These are phyloP conservation scores for Imleria badia DNA, from an alignment of 768 basidiomycete genomes.

Conservation along the genomic window DNA sequence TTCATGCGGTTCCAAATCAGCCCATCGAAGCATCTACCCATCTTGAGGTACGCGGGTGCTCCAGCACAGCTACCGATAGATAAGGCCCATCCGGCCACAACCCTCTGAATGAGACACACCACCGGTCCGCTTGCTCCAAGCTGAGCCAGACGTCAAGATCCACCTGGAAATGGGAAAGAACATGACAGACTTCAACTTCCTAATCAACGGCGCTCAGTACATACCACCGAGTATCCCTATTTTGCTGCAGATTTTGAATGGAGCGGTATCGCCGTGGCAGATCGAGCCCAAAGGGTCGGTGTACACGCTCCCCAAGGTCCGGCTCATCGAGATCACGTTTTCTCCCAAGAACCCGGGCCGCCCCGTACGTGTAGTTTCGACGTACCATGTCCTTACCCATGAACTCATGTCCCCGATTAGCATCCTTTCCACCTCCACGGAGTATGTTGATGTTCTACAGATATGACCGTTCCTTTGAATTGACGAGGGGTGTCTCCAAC, in stretches of 20 bases:
- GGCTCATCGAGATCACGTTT: constrained; percentile 16
- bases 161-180: no score
- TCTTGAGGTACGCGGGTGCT: constrained; percentile 4
- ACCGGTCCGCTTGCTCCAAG: no score
- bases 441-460: constrained; percentile 3
- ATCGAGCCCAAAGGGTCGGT: constrained; percentile 13
- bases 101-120: no score
- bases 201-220: constrained; percentile 6
- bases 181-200: no score
- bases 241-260: constrained; percentile 24
- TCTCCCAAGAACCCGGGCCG: constrained; percentile 14
- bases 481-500: neutral
- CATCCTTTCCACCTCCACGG: constrained; percentile 25
- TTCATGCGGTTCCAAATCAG: constrained; percentile 7
- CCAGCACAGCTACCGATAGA: no score
- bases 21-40: constrained; percentile 19
- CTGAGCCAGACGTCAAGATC: no score
- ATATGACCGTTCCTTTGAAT: neutral
- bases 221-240: constrained; percentile 16
- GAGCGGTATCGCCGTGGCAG: constrained; percentile 1
- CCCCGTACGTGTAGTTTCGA: constrained; percentile 28
- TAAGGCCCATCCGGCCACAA: no score
- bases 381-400: neutral
- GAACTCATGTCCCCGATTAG: neutral
- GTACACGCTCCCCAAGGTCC: constrained; percentile 14